Evolutionary conservation across 805 yeast genomes (phyloP).

Genomic region (Komagataella phaffii): DNA sequence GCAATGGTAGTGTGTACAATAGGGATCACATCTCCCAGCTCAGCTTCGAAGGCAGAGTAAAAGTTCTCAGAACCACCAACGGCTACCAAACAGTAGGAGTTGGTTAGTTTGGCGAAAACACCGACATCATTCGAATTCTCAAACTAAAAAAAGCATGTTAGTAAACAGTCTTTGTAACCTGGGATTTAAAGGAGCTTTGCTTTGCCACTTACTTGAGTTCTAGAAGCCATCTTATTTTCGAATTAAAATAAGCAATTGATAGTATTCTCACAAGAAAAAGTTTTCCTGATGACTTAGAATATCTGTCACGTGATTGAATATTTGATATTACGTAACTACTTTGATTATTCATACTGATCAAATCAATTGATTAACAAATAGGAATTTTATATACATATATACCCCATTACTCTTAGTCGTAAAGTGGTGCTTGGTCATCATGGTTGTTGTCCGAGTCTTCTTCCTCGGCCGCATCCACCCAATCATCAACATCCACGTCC

Average conservation of each 20-base stretch:
- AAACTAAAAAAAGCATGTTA: slow-evolving; percentile 23
- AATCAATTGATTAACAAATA: neutral
- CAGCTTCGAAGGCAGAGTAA: slow-evolving; percentile 94
- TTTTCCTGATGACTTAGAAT: neutral
- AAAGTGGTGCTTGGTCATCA: slow-evolving; percentile 5
- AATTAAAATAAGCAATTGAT: neutral
- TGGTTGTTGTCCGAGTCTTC: slow-evolving; percentile 25
- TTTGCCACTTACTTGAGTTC: slow-evolving; percentile 36
- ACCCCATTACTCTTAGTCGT: slow-evolving; percentile 7
- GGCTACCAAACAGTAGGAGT: slow-evolving; percentile 91
- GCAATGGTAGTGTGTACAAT: slow-evolving; percentile 96
- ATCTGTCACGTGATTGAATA: neutral
- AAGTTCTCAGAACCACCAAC: slow-evolving; percentile 84
- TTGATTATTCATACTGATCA: neutral
- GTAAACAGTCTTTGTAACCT: slow-evolving; percentile 1
- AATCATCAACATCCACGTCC: slow-evolving; percentile 44
- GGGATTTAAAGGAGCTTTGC: neutral
- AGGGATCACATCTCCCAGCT: slow-evolving; percentile 92
- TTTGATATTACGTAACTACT: neutral
- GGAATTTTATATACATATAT: neutral
- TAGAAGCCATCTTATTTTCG: slow-evolving; percentile 37
- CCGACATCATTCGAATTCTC: slow-evolving; percentile 88
- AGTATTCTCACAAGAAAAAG: neutral
- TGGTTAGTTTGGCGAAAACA: slow-evolving; percentile 88
- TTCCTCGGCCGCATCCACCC: slow-evolving; percentile 52